phyloP scores from a whole-genome alignment of 2,329 filamentous ascomycete genomes.

The Calonectria pauciramosa region DNA sequence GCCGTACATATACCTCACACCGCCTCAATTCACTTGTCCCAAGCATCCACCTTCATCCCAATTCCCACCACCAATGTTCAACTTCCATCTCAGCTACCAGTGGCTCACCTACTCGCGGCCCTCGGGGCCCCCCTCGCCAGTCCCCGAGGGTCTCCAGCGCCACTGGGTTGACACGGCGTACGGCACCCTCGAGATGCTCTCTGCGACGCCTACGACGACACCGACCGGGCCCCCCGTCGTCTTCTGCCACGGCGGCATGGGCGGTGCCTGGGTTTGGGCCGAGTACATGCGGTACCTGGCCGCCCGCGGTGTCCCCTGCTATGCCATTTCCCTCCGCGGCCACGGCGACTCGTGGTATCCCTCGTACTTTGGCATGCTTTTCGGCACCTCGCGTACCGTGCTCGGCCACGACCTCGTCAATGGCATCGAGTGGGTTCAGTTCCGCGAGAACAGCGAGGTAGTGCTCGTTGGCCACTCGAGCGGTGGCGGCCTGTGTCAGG shows the following conservation, averaged over 20 bases:
- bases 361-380: constrained; percentile 62
- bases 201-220: constrained; percentile 49
- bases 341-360: constrained; percentile 67
- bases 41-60: neutral
- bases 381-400: constrained; percentile 56
- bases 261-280: constrained; percentile 65
- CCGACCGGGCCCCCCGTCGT: constrained; percentile 55
- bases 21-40: neutral
- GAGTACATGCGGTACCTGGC: constrained; percentile 65
- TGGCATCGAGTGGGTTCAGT: constrained; percentile 55
- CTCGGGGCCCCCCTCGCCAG: constrained; percentile 34
- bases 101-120: constrained; percentile 44
- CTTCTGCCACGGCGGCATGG: constrained; percentile 69
- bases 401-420: constrained; percentile 61
- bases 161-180: constrained; percentile 58
- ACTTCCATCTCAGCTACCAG: constrained; percentile 44
- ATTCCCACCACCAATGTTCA: constrained; percentile 36
- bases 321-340: constrained; percentile 66
- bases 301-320: constrained; percentile 60
- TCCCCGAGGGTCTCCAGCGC: constrained; percentile 57
- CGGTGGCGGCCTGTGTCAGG: constrained; percentile 65
- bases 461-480: constrained; percentile 66
- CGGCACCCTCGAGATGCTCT: constrained; percentile 65
- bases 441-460: constrained; percentile 46
- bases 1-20: constrained; percentile 12